Conservation (phyloP, 1,284 basidiomycete genomes). For the Trichosporon inkin region DNA sequence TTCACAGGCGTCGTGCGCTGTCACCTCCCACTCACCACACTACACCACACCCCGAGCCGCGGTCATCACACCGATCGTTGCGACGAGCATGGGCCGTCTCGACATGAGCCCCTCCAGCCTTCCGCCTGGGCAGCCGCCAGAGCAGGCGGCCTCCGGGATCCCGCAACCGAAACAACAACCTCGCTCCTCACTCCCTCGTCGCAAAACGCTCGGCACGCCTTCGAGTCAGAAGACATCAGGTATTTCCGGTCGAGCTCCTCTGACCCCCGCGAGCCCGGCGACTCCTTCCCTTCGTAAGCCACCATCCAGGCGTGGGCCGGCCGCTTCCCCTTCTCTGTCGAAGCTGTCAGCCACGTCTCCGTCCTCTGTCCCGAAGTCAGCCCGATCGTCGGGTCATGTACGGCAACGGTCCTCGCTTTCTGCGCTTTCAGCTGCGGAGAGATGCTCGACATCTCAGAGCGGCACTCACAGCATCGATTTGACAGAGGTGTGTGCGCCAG, state of each 20-base stretch:
- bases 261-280: background rate
- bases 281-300: background rate
- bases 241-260: background rate
- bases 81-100: background rate
- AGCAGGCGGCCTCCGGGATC: background rate
- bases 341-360: background rate
- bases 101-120: background rate
- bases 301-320: background rate
- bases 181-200: background rate
- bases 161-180: background rate
- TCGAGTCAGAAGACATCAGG: background rate
- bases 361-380: background rate
- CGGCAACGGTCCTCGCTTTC: background rate
- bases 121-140: background rate
- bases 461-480: background rate
- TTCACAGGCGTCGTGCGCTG: background rate
- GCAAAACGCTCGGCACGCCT: background rate
- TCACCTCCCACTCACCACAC: background rate
- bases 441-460: background rate
- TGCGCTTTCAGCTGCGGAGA: background rate
- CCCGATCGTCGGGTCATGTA: background rate
- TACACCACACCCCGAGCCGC: background rate
- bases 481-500: background rate
- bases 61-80: constrained; percentile 2
- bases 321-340: background rate